Evolutionary conservation across 2,329 filamentous ascomycete species (phyloP).

Genomic region (Nemania abortiva): DNA sequence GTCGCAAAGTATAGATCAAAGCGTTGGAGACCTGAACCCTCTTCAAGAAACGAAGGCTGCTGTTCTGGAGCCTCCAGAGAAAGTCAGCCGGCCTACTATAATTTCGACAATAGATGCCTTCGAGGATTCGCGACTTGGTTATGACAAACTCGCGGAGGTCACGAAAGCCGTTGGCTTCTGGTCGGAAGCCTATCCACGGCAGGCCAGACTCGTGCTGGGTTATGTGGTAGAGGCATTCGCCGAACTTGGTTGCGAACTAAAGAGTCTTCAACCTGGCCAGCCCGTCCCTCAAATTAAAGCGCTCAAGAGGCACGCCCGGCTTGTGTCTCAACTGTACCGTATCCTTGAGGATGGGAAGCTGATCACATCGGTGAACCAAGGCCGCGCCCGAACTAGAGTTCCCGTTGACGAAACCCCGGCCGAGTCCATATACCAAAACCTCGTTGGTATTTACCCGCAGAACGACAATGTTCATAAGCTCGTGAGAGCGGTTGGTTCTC

Average conservation of each 20-base stretch:
- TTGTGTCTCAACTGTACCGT: constrained; percentile 28
- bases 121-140: constrained; percentile 17
- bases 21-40: neutral
- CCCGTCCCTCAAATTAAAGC: constrained; percentile 10
- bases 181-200: constrained; percentile 19
- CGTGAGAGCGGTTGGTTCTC: constrained; percentile 35
- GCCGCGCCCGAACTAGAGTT: constrained; percentile 12
- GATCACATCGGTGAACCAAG: neutral
- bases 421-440: constrained; percentile 31
- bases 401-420: constrained; percentile 28
- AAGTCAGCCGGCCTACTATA: constrained; percentile 5
- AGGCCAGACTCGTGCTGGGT: constrained; percentile 21
- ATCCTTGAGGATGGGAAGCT: constrained; percentile 32
- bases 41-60: neutral
- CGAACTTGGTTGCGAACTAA: constrained; percentile 16
- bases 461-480: constrained; percentile 41
- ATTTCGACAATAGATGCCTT: constrained; percentile 13
- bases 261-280: constrained; percentile 7
- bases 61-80: neutral
- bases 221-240: constrained; percentile 33
- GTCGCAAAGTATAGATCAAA: constrained; percentile 12
- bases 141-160: constrained; percentile 23
- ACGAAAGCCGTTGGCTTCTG: constrained; percentile 26
- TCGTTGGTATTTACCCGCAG: constrained; percentile 30
- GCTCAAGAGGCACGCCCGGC: constrained; percentile 13